Conservation (phyloP, 495 filamentous ascomycete species). For the Penicillium dipodomyicola region DNA sequence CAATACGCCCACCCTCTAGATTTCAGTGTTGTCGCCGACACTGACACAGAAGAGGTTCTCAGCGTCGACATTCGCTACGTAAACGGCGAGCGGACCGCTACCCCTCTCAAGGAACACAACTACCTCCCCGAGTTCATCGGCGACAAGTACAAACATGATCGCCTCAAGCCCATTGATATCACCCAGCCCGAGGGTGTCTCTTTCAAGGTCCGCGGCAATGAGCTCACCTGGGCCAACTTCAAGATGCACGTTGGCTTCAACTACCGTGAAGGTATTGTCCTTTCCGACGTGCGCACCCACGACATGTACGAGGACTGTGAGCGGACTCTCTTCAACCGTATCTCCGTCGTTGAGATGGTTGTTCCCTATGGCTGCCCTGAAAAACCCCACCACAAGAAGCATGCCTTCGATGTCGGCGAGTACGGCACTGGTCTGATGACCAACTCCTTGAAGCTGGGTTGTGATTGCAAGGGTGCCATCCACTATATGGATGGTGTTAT, state of each 20-base stretch:
- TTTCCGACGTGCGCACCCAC: constrained; percentile 88
- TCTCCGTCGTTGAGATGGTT: constrained; percentile 73
- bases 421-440: constrained; percentile 71
- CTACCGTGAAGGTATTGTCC: constrained; percentile 89
- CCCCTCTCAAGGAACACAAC: constrained; percentile 53
- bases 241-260: constrained; percentile 69
- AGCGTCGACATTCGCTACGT: constrained; percentile 89
- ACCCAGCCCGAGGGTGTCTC: constrained; percentile 41
- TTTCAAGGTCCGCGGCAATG: constrained; percentile 41
- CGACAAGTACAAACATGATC: constrained; percentile 36
- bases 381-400: constrained; percentile 70
- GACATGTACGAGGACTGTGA: constrained; percentile 79
- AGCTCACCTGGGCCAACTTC: constrained; percentile 39
- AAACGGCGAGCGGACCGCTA: constrained; percentile 59
- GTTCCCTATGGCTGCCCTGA: constrained; percentile 76
- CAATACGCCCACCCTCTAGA: constrained; percentile 43
- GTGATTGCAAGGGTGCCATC: constrained; percentile 72
- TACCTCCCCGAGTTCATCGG: constrained; percentile 45
- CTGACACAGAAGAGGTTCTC: constrained; percentile 89
- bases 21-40: constrained; percentile 45
- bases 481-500: constrained; percentile 67
- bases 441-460: constrained; percentile 69
- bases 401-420: constrained; percentile 77
- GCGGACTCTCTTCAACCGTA: constrained; percentile 69
- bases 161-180: constrained; percentile 42